phyloP scores from a whole-genome alignment of 2,329 filamentous ascomycete genomes.

The Tympanopsis confertula region DNA sequence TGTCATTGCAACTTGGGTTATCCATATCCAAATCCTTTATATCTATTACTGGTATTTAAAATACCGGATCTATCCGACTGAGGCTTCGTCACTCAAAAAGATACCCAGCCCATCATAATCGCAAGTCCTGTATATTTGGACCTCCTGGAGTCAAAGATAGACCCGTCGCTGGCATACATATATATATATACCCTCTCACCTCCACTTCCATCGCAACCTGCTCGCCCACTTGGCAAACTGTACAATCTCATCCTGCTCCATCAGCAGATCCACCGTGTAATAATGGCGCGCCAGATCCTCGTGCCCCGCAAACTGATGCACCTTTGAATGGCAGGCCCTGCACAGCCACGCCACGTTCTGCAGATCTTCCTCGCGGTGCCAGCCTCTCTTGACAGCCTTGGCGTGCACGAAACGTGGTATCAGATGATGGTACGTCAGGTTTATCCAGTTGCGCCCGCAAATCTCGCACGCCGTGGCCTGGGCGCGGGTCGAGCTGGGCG shows the following conservation, averaged over 20 bases:
- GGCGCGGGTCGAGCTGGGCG: constrained; percentile 43
- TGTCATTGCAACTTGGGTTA: too few species aligned
- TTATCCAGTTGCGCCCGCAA: constrained; percentile 63
- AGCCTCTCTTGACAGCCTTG: constrained; percentile 65
- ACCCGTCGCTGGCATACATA: too few species aligned
- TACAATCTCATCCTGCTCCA: constrained; percentile 60
- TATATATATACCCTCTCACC: constrained; percentile 15
- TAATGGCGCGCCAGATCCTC: constrained; percentile 66
- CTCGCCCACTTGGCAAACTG: constrained; percentile 65
- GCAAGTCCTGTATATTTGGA: too few species aligned
- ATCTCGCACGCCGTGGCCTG: constrained; percentile 57
- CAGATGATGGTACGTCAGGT: constrained; percentile 73
- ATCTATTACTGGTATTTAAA: too few species aligned
- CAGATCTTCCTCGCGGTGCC: constrained; percentile 65
- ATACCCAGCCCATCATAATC: too few species aligned
- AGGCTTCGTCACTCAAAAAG: too few species aligned
- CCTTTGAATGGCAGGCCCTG: constrained; percentile 71
- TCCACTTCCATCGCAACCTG: constrained; percentile 61
- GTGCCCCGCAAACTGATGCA: constrained; percentile 64
- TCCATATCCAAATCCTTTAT: too few species aligned
- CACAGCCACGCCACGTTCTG: constrained; percentile 80
- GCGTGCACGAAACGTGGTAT: constrained; percentile 70
- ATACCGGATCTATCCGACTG: too few species aligned
- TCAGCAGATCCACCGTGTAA: constrained; percentile 61
- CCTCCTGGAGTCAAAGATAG: too few species aligned